These are phyloP conservation scores for Aspergillus heteromorphus DNA, from an alignment of 495 filamentous ascomycete genomes.

Conservation along the genomic window DNA sequence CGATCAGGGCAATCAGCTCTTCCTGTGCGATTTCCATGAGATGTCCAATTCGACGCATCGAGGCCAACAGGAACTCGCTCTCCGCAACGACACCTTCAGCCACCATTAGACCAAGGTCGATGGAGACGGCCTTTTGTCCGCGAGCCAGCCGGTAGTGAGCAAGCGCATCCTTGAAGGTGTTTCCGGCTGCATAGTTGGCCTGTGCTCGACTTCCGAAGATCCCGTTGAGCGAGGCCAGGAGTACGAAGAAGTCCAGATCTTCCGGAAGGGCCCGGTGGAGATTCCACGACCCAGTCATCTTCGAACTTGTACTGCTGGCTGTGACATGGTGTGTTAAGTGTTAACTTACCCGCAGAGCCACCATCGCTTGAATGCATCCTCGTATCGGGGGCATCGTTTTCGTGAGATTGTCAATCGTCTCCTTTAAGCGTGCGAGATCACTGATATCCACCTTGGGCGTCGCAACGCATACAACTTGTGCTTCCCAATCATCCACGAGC, in stretches of 20 bases:
- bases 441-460: constrained; percentile 38
- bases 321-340: background rate
- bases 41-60: background rate
- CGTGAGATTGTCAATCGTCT: constrained; percentile 2
- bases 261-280: constrained; percentile 1
- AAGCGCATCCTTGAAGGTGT: constrained; percentile 24
- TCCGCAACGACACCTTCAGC: background rate
- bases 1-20: background rate
- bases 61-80: background rate
- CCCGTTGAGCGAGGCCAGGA: constrained; percentile 26
- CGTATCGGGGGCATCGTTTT: background rate
- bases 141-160: constrained; percentile 8
- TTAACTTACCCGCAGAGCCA: background rate
- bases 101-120: background rate
- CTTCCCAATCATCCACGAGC: constrained; percentile 33
- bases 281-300: constrained; percentile 37
- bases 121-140: background rate
- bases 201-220: constrained; percentile 18
- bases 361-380: constrained; percentile 1
- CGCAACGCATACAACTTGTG: constrained; percentile 16
- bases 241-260: constrained; percentile 39
- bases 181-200: constrained; percentile 24
- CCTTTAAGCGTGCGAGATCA: constrained; percentile 18
- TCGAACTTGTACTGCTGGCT: constrained; percentile 27
- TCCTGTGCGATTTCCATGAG: background rate